phyloP scores from a whole-genome alignment of 768 basidiomycete genomes.

The Leucosporidium creatinivorum region DNA sequence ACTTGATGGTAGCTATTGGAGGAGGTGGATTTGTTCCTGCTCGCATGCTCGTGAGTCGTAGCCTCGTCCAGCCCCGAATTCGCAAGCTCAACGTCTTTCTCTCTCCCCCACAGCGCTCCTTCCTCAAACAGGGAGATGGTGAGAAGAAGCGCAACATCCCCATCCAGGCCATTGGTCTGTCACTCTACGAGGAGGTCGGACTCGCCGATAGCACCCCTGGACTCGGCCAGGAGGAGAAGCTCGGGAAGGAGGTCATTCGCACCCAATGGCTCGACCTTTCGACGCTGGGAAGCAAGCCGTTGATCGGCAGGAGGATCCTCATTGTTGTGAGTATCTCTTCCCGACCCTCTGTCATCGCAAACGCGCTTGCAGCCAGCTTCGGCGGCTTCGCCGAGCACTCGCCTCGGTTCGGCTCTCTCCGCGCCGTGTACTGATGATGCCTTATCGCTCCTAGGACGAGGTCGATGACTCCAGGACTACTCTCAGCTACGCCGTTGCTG shows the following conservation, averaged over 20 bases:
- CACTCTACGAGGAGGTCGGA: constrained; percentile 77
- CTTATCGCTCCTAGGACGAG: constrained; percentile 38
- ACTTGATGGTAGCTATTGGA: constrained; percentile 30
- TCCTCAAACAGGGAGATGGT: constrained; percentile 47
- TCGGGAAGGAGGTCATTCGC: constrained; percentile 72
- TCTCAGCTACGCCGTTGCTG: constrained; percentile 74
- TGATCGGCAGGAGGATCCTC: constrained; percentile 72
- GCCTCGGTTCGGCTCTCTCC: no score
- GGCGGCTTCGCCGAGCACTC: background rate
- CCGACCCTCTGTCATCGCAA: no score
- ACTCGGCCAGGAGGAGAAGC: constrained; percentile 30
- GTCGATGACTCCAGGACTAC: constrained; percentile 44
- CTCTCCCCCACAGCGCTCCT: constrained; percentile 34
- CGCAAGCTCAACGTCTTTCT: background rate
- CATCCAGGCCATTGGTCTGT: constrained; percentile 73
- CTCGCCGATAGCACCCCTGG: constrained; percentile 12
- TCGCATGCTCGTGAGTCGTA: background rate
- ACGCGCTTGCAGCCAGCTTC: no score
- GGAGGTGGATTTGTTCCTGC: constrained; percentile 25
- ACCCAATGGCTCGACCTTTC: constrained; percentile 80
- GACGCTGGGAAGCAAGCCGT: constrained; percentile 47
- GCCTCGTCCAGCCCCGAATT: background rate
- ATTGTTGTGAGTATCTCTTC: constrained; percentile 51
- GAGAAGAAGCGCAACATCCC: constrained; percentile 49
- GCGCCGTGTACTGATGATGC: no score